Evolutionary conservation across 345 rosid species (phyloP), one percentile per base, ranked within the genome.

Genomic region (Aegle marmelos): DNA sequence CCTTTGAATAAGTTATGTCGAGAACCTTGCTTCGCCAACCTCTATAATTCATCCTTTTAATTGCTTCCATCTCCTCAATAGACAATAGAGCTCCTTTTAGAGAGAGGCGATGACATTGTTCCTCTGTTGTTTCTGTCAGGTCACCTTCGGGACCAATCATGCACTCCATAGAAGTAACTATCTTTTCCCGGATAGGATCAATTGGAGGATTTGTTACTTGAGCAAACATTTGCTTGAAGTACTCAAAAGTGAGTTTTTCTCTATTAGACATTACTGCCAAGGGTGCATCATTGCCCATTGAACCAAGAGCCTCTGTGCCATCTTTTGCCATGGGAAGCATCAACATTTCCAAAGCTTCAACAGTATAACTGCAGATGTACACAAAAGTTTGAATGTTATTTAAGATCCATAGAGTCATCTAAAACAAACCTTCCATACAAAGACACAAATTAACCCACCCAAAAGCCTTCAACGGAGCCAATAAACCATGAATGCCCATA

Each of bases 61-160:
- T 69, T 54, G 98, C 85, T 85, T 94, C 98, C 88, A 92, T 91
- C 81, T 92, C 98, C 68, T 88, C 89, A 22, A 90, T 83, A 17
- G 97, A 90, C 75, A 97, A 82, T 62, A 97, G 93, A 76, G 99
- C 91, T 41, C 93, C 92, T 82, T 93, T 97, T 0, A 97, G 83
- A 37, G 99, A 94, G 73, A 97, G 94, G 58, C 99, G 98, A 79
- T 89, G 94, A 74, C 99, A 97, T 79, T 97, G 99, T 62, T 97
- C 98, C 85, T 97, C 98, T 0, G 97, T 90, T 78, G 98, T 93
- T 88, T 97, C 99, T 0, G 99, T 97, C 76, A 97, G 91, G 85
- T 93, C 99, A 69, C 99, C 99, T 85, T 97, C 99, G 45, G 99
- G 98, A 74, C 99, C 99, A 69, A 94, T 88, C 99, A 97, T 97